Evolutionary conservation across 805 yeast species (phyloP).

Genomic region (Vanderwaltozyma verrucispora): DNA sequence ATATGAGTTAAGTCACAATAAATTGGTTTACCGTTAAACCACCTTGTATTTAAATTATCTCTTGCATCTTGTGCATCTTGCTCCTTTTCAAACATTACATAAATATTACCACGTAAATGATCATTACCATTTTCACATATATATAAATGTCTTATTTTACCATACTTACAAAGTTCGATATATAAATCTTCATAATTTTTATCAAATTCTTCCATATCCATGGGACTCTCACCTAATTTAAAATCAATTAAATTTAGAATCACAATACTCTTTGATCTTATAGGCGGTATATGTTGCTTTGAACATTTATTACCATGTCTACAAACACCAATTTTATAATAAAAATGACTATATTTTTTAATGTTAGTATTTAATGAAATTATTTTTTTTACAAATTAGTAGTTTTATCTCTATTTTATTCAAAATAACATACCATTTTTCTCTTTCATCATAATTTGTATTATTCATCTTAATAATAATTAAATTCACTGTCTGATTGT

Average conservation of each 20-base stretch:
- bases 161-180: conserved; percentile 42
- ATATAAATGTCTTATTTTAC: conserved; percentile 48
- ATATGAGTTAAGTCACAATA: conserved; percentile 76
- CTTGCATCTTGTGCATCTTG: conserved; percentile 53
- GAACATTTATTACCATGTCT: conserved; percentile 87
- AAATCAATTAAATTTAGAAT: conserved; percentile 45
- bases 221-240: conserved; percentile 34
- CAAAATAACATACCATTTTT: neutral
- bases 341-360: conserved; percentile 34
- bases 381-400: neutral
- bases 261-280: conserved; percentile 51
- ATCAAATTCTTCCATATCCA: conserved; percentile 35
- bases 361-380: neutral
- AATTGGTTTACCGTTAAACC: conserved; percentile 75
- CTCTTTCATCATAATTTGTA: neutral
- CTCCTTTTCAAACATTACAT: conserved; percentile 47
- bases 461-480: too few species aligned
- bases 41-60: conserved; percentile 56
- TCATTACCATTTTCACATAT: conserved; percentile 78
- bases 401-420: neutral
- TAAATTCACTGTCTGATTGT: too few species aligned
- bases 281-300: conserved; percentile 59
- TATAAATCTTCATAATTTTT: conserved; percentile 65
- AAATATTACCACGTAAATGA: conserved; percentile 81
- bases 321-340: conserved; percentile 81